A percentile compares a stretch with the other conserved stretches of the same genome.
phyloP scores from a whole-genome alignment of 495 filamentous ascomycete species.

The Trichoderma parareesei region DNA sequence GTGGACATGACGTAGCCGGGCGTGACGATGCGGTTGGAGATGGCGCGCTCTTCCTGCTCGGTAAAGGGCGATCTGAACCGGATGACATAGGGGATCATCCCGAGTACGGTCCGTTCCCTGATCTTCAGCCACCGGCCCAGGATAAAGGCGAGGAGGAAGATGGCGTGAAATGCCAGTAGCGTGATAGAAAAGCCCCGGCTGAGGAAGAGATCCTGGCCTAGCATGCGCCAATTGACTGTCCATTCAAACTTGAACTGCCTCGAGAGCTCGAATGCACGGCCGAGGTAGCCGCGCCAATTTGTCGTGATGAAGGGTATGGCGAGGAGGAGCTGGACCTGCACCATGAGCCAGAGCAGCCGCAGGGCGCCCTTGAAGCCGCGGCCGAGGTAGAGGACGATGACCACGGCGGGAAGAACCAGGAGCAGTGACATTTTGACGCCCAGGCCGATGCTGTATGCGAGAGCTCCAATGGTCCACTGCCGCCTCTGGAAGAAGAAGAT shows the following conservation, averaged over 20 bases:
- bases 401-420: conserved; percentile 72
- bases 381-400: conserved; percentile 60
- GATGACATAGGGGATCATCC: conserved; percentile 44
- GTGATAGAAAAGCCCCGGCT: conserved; percentile 61
- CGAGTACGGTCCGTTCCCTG: conserved; percentile 33
- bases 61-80: conserved; percentile 46
- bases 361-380: conserved; percentile 54
- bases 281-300: conserved; percentile 63
- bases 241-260: conserved; percentile 90
- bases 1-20: conserved; percentile 69
- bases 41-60: conserved; percentile 41
- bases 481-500: conserved; percentile 68
- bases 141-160: conserved; percentile 55
- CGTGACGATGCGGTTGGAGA: conserved; percentile 49
- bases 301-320: conserved; percentile 66
- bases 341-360: conserved; percentile 59
- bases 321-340: conserved; percentile 66
- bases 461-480: conserved; percentile 60
- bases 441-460: conserved; percentile 69
- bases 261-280: conserved; percentile 79
- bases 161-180: conserved; percentile 61
- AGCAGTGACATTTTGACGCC: conserved; percentile 90
- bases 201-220: conserved; percentile 74
- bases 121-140: conserved; percentile 41
- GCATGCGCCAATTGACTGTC: conserved; percentile 97